Evolutionary conservation across 2,329 filamentous ascomycete species (phyloP).

Genomic region (Pezicula radicicola): DNA sequence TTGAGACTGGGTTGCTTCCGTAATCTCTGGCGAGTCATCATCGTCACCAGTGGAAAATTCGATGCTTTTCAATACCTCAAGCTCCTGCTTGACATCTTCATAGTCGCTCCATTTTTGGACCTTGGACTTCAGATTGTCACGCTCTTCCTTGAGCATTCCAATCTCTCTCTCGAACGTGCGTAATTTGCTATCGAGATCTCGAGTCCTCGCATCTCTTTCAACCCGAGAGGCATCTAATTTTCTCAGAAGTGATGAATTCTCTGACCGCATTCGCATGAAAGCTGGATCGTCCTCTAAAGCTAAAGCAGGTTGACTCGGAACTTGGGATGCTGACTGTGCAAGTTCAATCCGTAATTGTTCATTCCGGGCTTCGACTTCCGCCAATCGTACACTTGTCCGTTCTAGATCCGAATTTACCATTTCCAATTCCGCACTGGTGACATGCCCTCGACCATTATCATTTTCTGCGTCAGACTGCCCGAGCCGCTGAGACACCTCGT

Average conservation of each 20-base stretch:
- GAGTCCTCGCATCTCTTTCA: slow-evolving; percentile 78
- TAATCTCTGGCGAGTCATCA: slow-evolving; percentile 53
- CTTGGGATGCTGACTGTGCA: slow-evolving; percentile 78
- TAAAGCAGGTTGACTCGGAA: slow-evolving; percentile 55
- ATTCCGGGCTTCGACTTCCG: slow-evolving; percentile 90
- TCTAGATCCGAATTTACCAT: slow-evolving; percentile 91
- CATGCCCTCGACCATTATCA: slow-evolving; percentile 55
- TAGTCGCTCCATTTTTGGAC: slow-evolving; percentile 91
- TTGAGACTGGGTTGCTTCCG: slow-evolving; percentile 20
- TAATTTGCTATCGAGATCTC: slow-evolving; percentile 71
- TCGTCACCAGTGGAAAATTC: slow-evolving; percentile 93
- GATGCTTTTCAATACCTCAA: slow-evolving; percentile 96
- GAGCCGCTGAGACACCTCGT: slow-evolving; percentile 90
- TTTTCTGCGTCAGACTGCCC: slow-evolving; percentile 66
- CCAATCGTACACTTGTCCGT: slow-evolving; percentile 79
- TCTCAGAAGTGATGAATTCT: slow-evolving; percentile 87
- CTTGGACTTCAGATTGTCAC: slow-evolving; percentile 75
- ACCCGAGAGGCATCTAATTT: slow-evolving; percentile 82
- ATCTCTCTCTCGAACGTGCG: slow-evolving; percentile 79
- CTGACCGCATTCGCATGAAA: slow-evolving; percentile 83
- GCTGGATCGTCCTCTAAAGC: slow-evolving; percentile 84
- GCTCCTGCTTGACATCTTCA: slow-evolving; percentile 91
- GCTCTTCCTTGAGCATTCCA: slow-evolving; percentile 71
- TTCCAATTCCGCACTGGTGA: slow-evolving; percentile 86
- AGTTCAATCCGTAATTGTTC: slow-evolving; percentile 89